These are phyloP conservation scores for Macadamia integrifolia DNA, from an alignment of 164 flowering plant species.

Conservation along the genomic window DNA sequence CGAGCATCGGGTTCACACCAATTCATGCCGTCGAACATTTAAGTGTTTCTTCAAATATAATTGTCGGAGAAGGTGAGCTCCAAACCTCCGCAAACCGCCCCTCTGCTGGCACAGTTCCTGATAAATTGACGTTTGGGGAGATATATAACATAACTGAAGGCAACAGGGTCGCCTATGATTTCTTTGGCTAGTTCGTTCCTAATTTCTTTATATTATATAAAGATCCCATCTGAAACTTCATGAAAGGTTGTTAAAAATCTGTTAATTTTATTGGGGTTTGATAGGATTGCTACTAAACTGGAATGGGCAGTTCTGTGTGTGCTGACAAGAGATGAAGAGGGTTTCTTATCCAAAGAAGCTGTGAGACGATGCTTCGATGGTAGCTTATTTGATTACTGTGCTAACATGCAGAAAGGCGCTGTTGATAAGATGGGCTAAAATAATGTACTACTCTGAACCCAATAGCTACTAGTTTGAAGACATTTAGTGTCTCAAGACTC, in stretches of 20 bases:
- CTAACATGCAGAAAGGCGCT: constrained; percentile 25
- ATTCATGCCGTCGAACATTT: too few species aligned
- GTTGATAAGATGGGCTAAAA: constrained; percentile 16
- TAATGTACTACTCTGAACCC: too few species aligned
- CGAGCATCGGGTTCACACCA: too few species aligned
- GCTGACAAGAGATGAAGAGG: constrained; percentile 69
- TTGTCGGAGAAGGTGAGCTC: too few species aligned
- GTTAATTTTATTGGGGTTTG: background rate
- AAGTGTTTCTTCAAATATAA: too few species aligned
- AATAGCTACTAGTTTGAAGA: too few species aligned
- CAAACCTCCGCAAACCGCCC: too few species aligned
- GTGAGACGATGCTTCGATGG: constrained; percentile 64
- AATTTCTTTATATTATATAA: too few species aligned
- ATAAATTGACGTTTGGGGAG: constrained; percentile 51
- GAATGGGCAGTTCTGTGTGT: constrained; percentile 64
- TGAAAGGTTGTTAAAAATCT: too few species aligned
- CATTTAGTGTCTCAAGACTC: too few species aligned
- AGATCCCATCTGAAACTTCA: too few species aligned
- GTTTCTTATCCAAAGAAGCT: constrained; percentile 67
- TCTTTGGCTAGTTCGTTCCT: constrained; percentile 64
- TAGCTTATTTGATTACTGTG: constrained; percentile 64
- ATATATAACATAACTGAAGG: constrained; percentile 74
- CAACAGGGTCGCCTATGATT: constrained; percentile 45
- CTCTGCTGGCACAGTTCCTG: constrained; percentile 35
- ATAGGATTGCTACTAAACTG: constrained; percentile 49